Conservation (phyloP, 2,329 filamentous ascomycete genomes). For the Alternaria conjuncta region DNA sequence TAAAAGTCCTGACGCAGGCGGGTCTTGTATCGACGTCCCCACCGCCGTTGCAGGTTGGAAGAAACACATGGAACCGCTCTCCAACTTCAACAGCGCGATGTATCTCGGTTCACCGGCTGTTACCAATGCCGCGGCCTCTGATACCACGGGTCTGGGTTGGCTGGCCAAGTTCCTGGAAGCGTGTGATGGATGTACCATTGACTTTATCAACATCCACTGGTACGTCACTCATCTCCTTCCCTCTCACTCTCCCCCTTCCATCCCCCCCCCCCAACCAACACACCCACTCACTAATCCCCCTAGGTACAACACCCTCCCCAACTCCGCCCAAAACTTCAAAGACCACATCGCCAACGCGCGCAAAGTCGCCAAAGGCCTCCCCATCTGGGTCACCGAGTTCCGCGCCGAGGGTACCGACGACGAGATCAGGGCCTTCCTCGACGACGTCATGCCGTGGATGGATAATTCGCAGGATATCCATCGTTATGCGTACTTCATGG, state of each 20-base stretch:
- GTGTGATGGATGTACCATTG: slow-evolving; percentile 41
- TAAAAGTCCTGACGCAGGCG: slow-evolving; percentile 18
- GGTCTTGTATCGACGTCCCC: slow-evolving; percentile 30
- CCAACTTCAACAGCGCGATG: slow-evolving; percentile 20
- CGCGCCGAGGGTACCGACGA: slow-evolving; percentile 22
- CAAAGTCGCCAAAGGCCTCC: slow-evolving; percentile 59
- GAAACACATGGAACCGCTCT: slow-evolving; percentile 27
- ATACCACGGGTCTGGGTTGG: slow-evolving; percentile 30
- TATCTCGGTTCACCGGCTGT: slow-evolving; percentile 42
- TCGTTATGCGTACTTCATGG: slow-evolving; percentile 42
- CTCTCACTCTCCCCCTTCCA: no score
- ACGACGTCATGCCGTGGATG: slow-evolving; percentile 42
- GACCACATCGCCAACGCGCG: slow-evolving; percentile 40
- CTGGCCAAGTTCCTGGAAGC: slow-evolving; percentile 33
- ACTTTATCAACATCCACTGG: slow-evolving; percentile 46
- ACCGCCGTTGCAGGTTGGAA: slow-evolving; percentile 22
- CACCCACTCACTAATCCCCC: no score
- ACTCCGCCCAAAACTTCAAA: slow-evolving; percentile 39
- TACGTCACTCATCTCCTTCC: not conserved
- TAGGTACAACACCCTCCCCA: slow-evolving; percentile 25
- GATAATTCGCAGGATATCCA: slow-evolving; percentile 35
- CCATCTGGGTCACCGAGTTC: slow-evolving; percentile 48
- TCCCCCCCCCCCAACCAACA: no score
- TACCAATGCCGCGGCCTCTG: slow-evolving; percentile 28
- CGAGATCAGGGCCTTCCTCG: slow-evolving; percentile 30